Conservation (phyloP, 2,329 filamentous ascomycete species). For the Xylariaceae sp. region DNA sequence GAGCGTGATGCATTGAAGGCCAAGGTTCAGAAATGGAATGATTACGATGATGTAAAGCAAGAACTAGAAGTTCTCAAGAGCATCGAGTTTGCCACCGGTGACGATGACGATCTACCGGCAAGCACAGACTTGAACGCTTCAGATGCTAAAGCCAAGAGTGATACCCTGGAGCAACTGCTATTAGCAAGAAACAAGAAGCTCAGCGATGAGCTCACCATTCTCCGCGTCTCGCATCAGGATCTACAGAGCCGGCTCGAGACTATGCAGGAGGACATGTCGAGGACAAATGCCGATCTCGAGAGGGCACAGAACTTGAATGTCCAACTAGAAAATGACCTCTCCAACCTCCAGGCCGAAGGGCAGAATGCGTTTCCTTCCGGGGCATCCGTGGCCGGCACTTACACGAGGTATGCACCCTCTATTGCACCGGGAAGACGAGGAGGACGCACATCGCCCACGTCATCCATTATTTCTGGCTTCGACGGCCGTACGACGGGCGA, state of each 20-base stretch:
- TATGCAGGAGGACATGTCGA: constrained; percentile 78
- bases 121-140: constrained; percentile 46
- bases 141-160: constrained; percentile 58
- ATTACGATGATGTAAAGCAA: constrained; percentile 95
- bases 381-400: constrained; percentile 89
- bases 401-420: constrained; percentile 72
- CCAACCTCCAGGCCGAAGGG: constrained; percentile 80
- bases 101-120: constrained; percentile 64
- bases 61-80: constrained; percentile 96
- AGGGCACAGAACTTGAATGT: constrained; percentile 79
- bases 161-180: constrained; percentile 85
- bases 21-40: constrained; percentile 83
- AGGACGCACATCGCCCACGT: constrained; percentile 78
- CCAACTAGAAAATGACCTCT: constrained; percentile 87
- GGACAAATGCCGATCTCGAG: constrained; percentile 80
- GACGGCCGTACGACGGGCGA: constrained; percentile 63
- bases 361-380: constrained; percentile 82
- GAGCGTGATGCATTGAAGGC: constrained; percentile 76
- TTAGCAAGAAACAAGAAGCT: constrained; percentile 95
- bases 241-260: constrained; percentile 74
- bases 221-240: constrained; percentile 92
- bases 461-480: constrained; percentile 97
- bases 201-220: constrained; percentile 84
- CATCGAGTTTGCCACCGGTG: constrained; percentile 91
- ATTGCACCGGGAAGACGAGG: constrained; percentile 59